A percentile compares a stretch with the other conserved stretches of the same genome.
These are phyloP conservation scores for Schizonepeta tenuifolia DNA, from an alignment of 257 asterid genomes.

Conservation along the genomic window DNA sequence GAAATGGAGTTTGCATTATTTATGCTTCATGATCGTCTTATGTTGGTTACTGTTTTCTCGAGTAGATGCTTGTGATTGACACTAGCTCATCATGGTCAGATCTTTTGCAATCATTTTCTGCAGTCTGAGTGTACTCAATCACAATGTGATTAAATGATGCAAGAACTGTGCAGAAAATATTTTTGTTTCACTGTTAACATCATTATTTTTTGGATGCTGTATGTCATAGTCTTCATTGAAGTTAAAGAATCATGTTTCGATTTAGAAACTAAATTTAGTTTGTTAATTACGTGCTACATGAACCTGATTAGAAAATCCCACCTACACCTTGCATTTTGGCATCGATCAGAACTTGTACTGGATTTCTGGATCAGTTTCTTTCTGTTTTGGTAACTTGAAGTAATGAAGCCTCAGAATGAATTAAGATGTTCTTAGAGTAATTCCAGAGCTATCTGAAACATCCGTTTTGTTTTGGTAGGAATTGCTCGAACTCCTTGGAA, in stretches of 20 bases:
- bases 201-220: background rate
- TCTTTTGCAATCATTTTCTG: background rate
- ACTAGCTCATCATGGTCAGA: background rate
- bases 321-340: background rate
- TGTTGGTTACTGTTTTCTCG: background rate
- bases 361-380: background rate
- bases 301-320: background rate
- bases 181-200: background rate
- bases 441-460: slow-evolving; percentile 26
- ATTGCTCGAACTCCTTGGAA: slow-evolving; percentile 87
- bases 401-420: slow-evolving; percentile 10
- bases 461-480: slow-evolving; percentile 52
- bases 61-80: slow-evolving; percentile 17
- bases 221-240: background rate
- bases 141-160: background rate
- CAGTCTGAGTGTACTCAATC: background rate
- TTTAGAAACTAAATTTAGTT: slow-evolving; percentile 2
- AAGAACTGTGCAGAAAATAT: background rate
- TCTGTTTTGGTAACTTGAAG: background rate
- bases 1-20: background rate
- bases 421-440: slow-evolving; percentile 15
- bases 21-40: background rate
- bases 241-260: background rate
- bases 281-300: background rate
- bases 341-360: background rate